These are phyloP conservation scores for Acanthamoeba quina DNA, from an alignment of 208 protist genomes.

Conservation along the genomic window DNA sequence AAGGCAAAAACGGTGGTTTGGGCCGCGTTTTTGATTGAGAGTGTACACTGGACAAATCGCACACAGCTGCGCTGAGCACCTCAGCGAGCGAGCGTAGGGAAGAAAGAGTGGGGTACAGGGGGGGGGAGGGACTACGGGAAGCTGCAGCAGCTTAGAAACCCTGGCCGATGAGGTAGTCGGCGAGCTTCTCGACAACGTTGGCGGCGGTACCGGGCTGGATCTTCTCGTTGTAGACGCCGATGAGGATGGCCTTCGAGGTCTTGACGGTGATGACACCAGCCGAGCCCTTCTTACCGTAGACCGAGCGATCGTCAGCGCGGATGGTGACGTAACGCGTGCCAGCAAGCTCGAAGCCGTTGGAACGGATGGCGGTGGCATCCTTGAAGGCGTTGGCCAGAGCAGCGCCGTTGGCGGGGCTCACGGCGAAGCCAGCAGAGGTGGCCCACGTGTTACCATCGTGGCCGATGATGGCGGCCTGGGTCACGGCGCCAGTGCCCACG, in stretches of 20 bases:
- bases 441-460: conserved; percentile 87
- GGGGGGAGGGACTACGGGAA: conserved; percentile 76
- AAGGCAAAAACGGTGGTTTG: too few species aligned
- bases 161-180: conserved; percentile 86
- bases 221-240: conserved; percentile 85
- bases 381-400: conserved; percentile 63
- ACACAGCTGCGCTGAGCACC: neutral
- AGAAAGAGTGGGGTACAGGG: neutral
- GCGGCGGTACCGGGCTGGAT: conserved; percentile 83
- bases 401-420: conserved; percentile 75
- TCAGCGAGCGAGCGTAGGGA: neutral
- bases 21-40: too few species aligned
- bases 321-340: conserved; percentile 87
- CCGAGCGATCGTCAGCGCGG: conserved; percentile 76
- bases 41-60: too few species aligned
- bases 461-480: conserved; percentile 85
- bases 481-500: conserved; percentile 86
- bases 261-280: conserved; percentile 84
- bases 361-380: conserved; percentile 65
- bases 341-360: conserved; percentile 77
- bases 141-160: conserved; percentile 80
- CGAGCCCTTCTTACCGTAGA: conserved; percentile 86
- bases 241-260: conserved; percentile 83
- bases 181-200: conserved; percentile 86
- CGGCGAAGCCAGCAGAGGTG: conserved; percentile 78